phyloP scores from a whole-genome alignment of 768 basidiomycete genomes.

The Filobasidium wieringae region DNA sequence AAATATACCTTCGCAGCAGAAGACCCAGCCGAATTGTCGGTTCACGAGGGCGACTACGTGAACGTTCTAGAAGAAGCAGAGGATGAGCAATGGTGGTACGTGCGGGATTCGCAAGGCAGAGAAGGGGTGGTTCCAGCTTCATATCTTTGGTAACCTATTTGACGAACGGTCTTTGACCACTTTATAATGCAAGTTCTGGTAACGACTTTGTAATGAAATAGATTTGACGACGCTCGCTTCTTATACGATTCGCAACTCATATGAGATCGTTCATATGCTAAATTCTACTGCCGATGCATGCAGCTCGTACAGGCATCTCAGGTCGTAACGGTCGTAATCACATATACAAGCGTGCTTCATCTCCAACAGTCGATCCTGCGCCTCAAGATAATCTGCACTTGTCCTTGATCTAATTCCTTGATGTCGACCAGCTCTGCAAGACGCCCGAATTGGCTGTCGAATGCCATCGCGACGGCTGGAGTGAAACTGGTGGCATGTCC shows the following conservation, averaged over 20 bases:
- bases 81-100: conserved; percentile 77
- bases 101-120: conserved; percentile 61
- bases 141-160: conserved; percentile 42
- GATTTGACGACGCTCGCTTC: no score
- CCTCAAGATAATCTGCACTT: conserved; percentile 26
- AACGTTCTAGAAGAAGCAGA: conserved; percentile 46
- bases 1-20: conserved; percentile 33
- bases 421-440: conserved; percentile 23
- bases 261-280: no score
- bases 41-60: conserved; percentile 31
- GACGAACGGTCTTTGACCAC: background rate
- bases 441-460: conserved; percentile 14
- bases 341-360: no score
- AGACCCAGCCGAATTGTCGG: conserved; percentile 36
- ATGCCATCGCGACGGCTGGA: conserved; percentile 32
- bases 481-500: conserved; percentile 20
- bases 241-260: no score
- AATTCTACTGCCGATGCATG: no score
- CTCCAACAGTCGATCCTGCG: conserved; percentile 35
- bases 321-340: no score
- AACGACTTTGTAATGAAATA: no score
- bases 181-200: background rate
- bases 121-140: conserved; percentile 87
- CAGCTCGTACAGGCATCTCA: no score
- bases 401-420: conserved; percentile 16